Conservation (phyloP, 2,329 filamentous ascomycete genomes). For the Orbilia ellipsospora region DNA sequence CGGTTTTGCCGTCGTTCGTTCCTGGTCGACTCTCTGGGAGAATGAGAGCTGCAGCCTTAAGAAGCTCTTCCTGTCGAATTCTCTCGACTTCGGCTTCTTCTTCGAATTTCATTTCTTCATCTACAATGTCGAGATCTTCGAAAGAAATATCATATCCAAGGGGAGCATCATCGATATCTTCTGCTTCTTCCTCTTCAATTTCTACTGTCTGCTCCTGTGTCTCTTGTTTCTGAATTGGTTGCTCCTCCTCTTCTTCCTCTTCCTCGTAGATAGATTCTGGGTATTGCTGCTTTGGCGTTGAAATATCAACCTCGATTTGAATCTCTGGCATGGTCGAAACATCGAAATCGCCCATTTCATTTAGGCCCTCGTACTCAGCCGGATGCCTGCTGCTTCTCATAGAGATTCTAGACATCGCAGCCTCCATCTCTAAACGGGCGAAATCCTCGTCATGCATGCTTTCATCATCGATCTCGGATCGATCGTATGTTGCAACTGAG, state of each 20-base stretch:
- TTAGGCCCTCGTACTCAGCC: constrained; percentile 50
- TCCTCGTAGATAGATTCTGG: constrained; percentile 28
- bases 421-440: constrained; percentile 42
- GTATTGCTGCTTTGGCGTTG: constrained; percentile 49
- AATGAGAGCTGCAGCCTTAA: constrained; percentile 34
- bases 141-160: constrained; percentile 41
- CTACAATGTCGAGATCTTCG: constrained; percentile 32
- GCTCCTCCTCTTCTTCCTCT: constrained; percentile 8
- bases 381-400: constrained; percentile 52
- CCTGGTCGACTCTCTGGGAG: constrained; percentile 44
- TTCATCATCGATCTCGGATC: constrained; percentile 52
- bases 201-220: neutral
- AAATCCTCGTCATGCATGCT: constrained; percentile 54
- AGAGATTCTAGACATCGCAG: constrained; percentile 47
- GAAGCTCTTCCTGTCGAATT: constrained; percentile 28
- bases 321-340: constrained; percentile 40
- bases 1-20: constrained; percentile 40
- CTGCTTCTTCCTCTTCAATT: constrained; percentile 18
- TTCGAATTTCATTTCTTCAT: constrained; percentile 45
- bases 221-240: constrained; percentile 3
- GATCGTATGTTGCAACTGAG: constrained; percentile 45
- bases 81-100: constrained; percentile 31
- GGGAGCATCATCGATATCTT: constrained; percentile 19
- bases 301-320: constrained; percentile 27
- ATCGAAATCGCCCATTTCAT: constrained; percentile 38